A percentile compares a stretch with the other conserved stretches of the same genome.
Conservation (phyloP, 805 yeast species). For the Yamadazyma kitorensis region DNA sequence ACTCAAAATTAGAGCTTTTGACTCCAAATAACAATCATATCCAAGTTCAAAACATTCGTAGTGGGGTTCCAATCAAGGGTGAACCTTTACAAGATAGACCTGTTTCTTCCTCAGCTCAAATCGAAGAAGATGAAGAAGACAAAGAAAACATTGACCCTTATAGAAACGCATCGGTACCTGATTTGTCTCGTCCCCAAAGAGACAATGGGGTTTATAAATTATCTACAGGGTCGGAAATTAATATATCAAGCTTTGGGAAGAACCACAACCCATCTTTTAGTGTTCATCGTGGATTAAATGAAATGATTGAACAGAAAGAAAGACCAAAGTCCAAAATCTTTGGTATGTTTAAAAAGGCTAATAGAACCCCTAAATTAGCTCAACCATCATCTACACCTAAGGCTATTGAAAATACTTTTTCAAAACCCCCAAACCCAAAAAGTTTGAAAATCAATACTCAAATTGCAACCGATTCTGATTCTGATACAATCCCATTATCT, state of each 20-base stretch:
- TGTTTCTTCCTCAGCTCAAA: slow-evolving; percentile 20
- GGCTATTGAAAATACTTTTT: neutral
- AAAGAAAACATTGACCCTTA: slow-evolving; percentile 6
- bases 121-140: slow-evolving; percentile 11
- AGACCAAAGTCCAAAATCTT: slow-evolving; percentile 32
- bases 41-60: slow-evolving; percentile 10
- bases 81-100: slow-evolving; percentile 17
- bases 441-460: slow-evolving; percentile 13
- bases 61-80: slow-evolving; percentile 8
- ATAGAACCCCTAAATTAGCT: slow-evolving; percentile 3
- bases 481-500: slow-evolving; percentile 16
- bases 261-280: slow-evolving; percentile 36
- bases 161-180: slow-evolving; percentile 7
- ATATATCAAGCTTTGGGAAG: slow-evolving; percentile 39
- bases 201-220: slow-evolving; percentile 14
- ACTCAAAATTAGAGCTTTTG: neutral
- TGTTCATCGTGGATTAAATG: slow-evolving; percentile 12
- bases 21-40: slow-evolving; percentile 2
- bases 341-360: slow-evolving; percentile 28
- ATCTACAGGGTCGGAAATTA: slow-evolving; percentile 36
- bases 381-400: slow-evolving; percentile 2
- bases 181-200: slow-evolving; percentile 1
- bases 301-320: slow-evolving; percentile 7
- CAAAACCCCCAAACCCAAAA: slow-evolving; percentile 9
- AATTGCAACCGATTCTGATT: slow-evolving; percentile 9